Percentiles rank a stretch among this genome's conserved stretches.
phyloP scores from a whole-genome alignment of 441 rosid genomes.

The California macrophylla region DNA sequence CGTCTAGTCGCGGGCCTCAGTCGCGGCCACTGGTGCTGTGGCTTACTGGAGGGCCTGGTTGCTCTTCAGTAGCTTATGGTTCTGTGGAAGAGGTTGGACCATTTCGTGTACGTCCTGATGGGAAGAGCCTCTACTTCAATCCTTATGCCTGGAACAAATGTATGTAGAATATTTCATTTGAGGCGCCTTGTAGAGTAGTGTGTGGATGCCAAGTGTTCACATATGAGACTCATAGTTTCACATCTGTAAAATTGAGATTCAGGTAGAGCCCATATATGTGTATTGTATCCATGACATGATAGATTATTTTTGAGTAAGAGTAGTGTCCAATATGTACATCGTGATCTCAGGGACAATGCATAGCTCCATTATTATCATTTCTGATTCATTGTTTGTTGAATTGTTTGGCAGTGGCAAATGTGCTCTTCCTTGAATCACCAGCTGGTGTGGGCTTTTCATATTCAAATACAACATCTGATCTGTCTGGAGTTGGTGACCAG shows the following conservation, averaged over 20 bases:
- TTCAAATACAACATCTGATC: slow-evolving; percentile 64
- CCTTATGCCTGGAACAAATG: slow-evolving; percentile 78
- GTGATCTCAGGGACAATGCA: too few relatives aligned
- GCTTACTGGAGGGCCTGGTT: slow-evolving; percentile 97
- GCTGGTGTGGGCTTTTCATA: slow-evolving; percentile 97
- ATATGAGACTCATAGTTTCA: too few relatives aligned
- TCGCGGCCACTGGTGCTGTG: slow-evolving; percentile 78
- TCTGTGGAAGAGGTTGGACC: slow-evolving; percentile 90
- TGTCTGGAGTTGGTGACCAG: slow-evolving; percentile 63
- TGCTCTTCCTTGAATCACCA: slow-evolving; percentile 87
- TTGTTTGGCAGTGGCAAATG: slow-evolving; percentile 58
- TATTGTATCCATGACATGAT: too few relatives aligned
- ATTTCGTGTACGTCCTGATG: slow-evolving; percentile 62
- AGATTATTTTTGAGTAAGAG: too few relatives aligned
- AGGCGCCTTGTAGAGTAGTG: too few relatives aligned
- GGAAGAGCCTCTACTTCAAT: slow-evolving; percentile 62
- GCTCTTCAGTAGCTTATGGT: slow-evolving; percentile 84
- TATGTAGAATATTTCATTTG: too few relatives aligned
- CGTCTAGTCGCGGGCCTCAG: slow-evolving; percentile 43
- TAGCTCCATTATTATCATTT: background rate
- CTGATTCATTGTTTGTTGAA: background rate
- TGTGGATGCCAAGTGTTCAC: too few relatives aligned
- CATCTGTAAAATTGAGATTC: too few relatives aligned
- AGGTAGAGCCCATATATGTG: too few relatives aligned
- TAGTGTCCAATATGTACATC: too few relatives aligned